These are phyloP conservation scores for Clonostachys solani DNA, from an alignment of 2,329 filamentous ascomycete genomes.

Conservation along the genomic window DNA sequence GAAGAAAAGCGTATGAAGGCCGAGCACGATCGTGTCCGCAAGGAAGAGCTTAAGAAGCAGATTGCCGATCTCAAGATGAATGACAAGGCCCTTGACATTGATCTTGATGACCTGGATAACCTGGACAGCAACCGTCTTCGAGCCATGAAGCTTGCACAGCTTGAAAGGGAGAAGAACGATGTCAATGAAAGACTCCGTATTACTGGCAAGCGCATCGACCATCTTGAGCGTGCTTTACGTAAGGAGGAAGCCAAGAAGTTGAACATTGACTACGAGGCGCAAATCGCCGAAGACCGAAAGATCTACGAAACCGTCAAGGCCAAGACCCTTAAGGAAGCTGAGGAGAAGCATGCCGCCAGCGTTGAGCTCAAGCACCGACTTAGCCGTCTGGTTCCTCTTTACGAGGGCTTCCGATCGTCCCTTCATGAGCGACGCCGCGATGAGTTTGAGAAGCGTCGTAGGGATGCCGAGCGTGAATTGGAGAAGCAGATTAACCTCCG, in stretches of 20 bases:
- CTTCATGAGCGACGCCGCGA: conserved; percentile 86
- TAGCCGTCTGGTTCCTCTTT: conserved; percentile 75
- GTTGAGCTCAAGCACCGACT: conserved; percentile 93
- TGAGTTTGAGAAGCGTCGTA: conserved; percentile 92
- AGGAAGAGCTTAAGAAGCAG: conserved; percentile 91
- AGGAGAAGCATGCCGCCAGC: conserved; percentile 87
- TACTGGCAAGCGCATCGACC: conserved; percentile 92
- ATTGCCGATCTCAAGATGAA: conserved; percentile 87
- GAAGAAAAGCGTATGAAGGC: conserved; percentile 81
- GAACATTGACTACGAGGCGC: conserved; percentile 75
- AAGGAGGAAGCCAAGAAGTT: conserved; percentile 95
- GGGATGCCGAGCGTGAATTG: conserved; percentile 86
- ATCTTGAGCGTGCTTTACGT: conserved; percentile 93
- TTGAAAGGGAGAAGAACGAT: conserved; percentile 97
- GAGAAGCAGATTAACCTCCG: conserved; percentile 86
- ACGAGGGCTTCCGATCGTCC: conserved; percentile 77
- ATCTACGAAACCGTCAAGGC: conserved; percentile 77
- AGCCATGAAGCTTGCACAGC: conserved; percentile 88
- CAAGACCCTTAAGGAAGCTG: conserved; percentile 73
- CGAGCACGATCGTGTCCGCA: conserved; percentile 84
- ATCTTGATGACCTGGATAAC: conserved; percentile 76
- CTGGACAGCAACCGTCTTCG: conserved; percentile 88
- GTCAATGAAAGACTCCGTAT: conserved; percentile 86
- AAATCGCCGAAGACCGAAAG: conserved; percentile 72
- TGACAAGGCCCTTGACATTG: conserved; percentile 71